phyloP scores from a whole-genome alignment of 257 asterid species.

The Primulina tabacum region DNA sequence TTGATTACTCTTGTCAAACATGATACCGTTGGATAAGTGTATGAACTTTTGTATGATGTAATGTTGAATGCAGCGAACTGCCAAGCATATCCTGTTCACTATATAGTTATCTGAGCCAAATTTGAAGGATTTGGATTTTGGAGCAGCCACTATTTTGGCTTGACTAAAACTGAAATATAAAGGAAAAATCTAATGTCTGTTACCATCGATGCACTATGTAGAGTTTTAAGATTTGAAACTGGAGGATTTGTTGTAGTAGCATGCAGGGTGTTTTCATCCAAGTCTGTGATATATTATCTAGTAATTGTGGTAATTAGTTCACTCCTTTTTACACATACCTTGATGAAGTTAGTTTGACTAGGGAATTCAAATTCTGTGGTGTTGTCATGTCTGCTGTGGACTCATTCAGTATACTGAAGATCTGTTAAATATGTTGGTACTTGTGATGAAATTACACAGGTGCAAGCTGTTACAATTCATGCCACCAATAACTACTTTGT shows the following conservation, averaged over 20 bases:
- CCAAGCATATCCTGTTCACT: not conserved
- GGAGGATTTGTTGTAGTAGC: not conserved
- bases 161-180: not conserved
- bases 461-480: conserved; percentile 94
- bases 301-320: not conserved
- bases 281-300: not conserved
- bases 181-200: not conserved
- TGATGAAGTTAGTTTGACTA: not conserved
- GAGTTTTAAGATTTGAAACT: not conserved
- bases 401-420: not conserved
- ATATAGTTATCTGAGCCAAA: not conserved
- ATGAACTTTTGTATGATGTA: conserved; percentile 2
- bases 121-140: not conserved
- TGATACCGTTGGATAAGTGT: not conserved
- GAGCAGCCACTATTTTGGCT: not conserved
- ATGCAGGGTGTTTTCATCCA: not conserved
- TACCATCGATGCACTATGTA: not conserved
- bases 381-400: not conserved
- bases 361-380: not conserved
- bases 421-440: not conserved
- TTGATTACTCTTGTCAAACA: not conserved
- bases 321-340: conserved; percentile 3
- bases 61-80: not conserved
- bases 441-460: conserved; percentile 41
- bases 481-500: conserved; percentile 89